These are phyloP conservation scores for Dryas integrifolia DNA, from an alignment of 331 rosid species.

Conservation along the genomic window DNA sequence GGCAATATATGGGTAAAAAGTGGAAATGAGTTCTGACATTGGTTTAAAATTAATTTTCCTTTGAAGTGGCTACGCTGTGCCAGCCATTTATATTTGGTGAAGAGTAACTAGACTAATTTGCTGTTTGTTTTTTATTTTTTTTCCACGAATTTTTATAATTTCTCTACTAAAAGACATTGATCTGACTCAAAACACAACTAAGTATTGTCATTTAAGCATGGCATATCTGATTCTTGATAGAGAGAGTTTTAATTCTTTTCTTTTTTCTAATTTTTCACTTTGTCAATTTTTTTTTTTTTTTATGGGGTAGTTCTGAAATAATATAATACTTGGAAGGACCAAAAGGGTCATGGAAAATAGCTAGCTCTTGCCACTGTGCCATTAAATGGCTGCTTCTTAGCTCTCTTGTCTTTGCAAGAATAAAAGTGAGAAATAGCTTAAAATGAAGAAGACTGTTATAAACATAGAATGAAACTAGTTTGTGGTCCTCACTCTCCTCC, in stretches of 20 bases:
- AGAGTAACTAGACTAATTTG: neutral
- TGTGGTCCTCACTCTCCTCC: neutral
- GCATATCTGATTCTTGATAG: too few species aligned
- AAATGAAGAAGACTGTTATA: too few species aligned
- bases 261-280: too few species aligned
- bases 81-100: neutral
- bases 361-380: slow-evolving; percentile 19
- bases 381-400: slow-evolving; percentile 21
- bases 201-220: too few species aligned
- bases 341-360: neutral
- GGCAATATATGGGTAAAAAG: neutral
- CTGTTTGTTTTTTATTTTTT: neutral
- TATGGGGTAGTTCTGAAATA: neutral
- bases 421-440: neutral
- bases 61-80: neutral
- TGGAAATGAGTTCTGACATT: neutral
- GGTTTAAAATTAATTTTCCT: neutral
- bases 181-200: neutral
- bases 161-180: neutral
- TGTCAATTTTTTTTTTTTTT: too few species aligned
- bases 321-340: neutral
- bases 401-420: slow-evolving; percentile 17
- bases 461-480: too few species aligned
- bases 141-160: neutral
- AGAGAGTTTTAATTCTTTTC: too few species aligned